Conservation (phyloP, 2,329 filamentous ascomycete genomes). For the Alternaria ventricosa region DNA sequence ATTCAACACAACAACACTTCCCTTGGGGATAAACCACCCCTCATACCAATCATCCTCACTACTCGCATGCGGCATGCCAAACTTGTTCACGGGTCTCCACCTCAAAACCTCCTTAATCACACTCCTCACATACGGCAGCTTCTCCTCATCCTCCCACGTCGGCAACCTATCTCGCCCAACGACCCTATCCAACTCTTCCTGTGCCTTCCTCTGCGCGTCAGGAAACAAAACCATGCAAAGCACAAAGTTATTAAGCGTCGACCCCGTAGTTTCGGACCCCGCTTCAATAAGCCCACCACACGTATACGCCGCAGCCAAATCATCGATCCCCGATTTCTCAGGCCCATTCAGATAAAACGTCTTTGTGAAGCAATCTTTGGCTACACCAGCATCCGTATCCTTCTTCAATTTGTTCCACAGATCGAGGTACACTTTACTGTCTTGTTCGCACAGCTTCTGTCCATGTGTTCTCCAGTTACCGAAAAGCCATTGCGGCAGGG, state of each 20-base stretch:
- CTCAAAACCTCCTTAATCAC: conserved; percentile 41
- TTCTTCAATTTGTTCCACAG: conserved; percentile 42
- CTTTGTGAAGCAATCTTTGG: conserved; percentile 43
- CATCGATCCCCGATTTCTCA: conserved; percentile 42
- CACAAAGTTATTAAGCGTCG: conserved; percentile 41
- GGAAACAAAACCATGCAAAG: conserved; percentile 40
- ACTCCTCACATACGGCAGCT: conserved; percentile 45
- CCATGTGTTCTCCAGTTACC: conserved; percentile 40
- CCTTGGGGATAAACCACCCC: conserved; percentile 51
- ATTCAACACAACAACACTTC: conserved; percentile 40
- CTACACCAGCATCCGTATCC: conserved; percentile 38
- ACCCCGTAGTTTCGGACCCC: conserved; percentile 41
- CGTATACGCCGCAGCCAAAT: conserved; percentile 43
- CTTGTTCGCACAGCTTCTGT: conserved; percentile 36
- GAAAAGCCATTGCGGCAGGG: conserved; percentile 38
- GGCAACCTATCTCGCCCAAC: conserved; percentile 41
- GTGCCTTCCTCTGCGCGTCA: conserved; percentile 30
- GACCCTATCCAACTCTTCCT: conserved; percentile 39
- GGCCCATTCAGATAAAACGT: conserved; percentile 44
- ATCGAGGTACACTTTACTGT: conserved; percentile 41
- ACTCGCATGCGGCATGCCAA: conserved; percentile 45
- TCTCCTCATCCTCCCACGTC: conserved; percentile 37
- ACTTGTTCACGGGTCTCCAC: conserved; percentile 41
- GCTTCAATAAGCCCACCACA: conserved; percentile 45
- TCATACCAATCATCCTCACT: conserved; percentile 45